Evolutionary conservation across 192 early-diverging fungal species (phyloP).

Genomic region (Podila minutissima): DNA sequence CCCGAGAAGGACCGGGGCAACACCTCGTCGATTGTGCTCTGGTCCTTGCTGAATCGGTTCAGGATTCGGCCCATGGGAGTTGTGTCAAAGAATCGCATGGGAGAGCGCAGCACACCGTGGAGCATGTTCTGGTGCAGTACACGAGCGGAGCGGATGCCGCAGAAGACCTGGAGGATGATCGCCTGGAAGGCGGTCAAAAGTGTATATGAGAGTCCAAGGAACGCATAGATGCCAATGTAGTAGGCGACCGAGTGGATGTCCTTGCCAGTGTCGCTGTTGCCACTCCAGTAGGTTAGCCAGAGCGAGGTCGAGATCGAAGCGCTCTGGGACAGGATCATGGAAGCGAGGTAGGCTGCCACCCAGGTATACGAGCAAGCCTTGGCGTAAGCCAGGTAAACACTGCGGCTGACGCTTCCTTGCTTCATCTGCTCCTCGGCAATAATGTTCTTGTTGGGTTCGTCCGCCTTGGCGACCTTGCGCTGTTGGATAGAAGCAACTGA

Average conservation of each 20-base stretch:
- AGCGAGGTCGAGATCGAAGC: slow-evolving; percentile 69
- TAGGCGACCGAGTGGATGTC: slow-evolving; percentile 56
- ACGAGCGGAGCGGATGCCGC: slow-evolving; percentile 82
- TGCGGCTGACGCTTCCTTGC: slow-evolving; percentile 82
- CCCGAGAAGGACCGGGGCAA: slow-evolving; percentile 64
- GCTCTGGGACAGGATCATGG: slow-evolving; percentile 65
- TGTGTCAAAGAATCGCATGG: slow-evolving; percentile 84
- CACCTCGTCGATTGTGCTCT: slow-evolving; percentile 71
- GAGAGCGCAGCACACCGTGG: slow-evolving; percentile 72
- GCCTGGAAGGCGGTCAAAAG: slow-evolving; percentile 72
- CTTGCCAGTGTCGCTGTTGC: slow-evolving; percentile 58
- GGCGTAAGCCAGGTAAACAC: slow-evolving; percentile 86
- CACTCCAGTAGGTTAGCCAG: slow-evolving; percentile 83
- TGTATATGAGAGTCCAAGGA: slow-evolving; percentile 77
- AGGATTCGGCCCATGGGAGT: slow-evolving; percentile 81
- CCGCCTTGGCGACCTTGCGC: slow-evolving; percentile 26
- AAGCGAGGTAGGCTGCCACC: slow-evolving; percentile 66
- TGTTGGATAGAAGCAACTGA: slow-evolving; percentile 60
- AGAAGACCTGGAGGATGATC: slow-evolving; percentile 80
- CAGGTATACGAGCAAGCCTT: slow-evolving; percentile 74
- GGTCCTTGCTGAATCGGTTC: slow-evolving; percentile 79
- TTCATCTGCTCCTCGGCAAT: slow-evolving; percentile 85
- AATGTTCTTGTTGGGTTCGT: slow-evolving; percentile 55
- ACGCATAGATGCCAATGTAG: slow-evolving; percentile 84
- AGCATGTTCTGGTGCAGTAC: slow-evolving; percentile 82